Evolutionary conservation across 495 filamentous ascomycete species (phyloP).

Genomic region (Penicillium coprophilum): DNA sequence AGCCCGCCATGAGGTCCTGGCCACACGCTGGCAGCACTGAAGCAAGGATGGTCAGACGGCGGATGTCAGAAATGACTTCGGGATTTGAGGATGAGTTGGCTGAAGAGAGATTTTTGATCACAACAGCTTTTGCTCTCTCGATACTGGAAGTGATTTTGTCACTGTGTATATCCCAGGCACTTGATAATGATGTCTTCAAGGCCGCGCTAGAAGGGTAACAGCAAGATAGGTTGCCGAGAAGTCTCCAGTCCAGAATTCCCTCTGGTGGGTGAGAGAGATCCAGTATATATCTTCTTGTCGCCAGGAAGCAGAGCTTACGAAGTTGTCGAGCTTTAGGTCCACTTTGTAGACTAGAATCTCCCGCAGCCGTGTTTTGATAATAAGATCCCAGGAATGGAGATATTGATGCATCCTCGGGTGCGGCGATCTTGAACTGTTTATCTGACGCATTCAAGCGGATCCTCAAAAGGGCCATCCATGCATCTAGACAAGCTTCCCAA

Average conservation of each 20-base stretch:
- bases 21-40: slow-evolving; percentile 39
- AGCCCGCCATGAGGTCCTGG: slow-evolving; percentile 71
- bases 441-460: slow-evolving; percentile 60
- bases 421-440: slow-evolving; percentile 49
- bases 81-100: slow-evolving; percentile 38
- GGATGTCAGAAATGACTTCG: slow-evolving; percentile 35
- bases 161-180: slow-evolving; percentile 39
- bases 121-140: slow-evolving; percentile 45
- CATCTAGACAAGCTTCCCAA: slow-evolving; percentile 76
- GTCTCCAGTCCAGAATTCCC: slow-evolving; percentile 38
- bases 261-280: slow-evolving; percentile 24
- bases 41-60: slow-evolving; percentile 41
- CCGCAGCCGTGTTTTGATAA: slow-evolving; percentile 50
- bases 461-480: slow-evolving; percentile 67
- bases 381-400: slow-evolving; percentile 62
- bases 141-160: slow-evolving; percentile 40
- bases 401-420: slow-evolving; percentile 55
- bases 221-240: slow-evolving; percentile 39
- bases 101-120: slow-evolving; percentile 49
- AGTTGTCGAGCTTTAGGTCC: slow-evolving; percentile 53
- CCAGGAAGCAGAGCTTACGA: slow-evolving; percentile 60
- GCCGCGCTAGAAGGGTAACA: slow-evolving; percentile 42
- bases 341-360: slow-evolving; percentile 38
- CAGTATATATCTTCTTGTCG: slow-evolving; percentile 50
- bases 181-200: slow-evolving; percentile 45